Evolutionary conservation across 2,329 filamentous ascomycete species (phyloP).

Genomic region (Fusarium hainanense): DNA sequence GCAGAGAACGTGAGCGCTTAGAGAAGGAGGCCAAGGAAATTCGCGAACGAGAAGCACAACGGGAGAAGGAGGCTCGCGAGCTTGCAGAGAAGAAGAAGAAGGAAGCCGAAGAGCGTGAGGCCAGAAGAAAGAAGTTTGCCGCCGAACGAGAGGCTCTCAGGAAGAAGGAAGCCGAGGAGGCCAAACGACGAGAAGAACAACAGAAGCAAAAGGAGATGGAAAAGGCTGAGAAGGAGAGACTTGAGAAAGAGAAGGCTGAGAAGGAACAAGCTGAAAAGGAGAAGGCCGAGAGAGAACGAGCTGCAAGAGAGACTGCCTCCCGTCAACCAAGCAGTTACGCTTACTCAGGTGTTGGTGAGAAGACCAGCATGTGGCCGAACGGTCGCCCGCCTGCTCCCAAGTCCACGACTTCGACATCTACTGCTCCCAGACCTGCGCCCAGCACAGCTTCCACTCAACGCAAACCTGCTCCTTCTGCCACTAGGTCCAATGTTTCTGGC

Average conservation of each 20-base stretch:
- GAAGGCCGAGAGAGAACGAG: constrained; percentile 48
- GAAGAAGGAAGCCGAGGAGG: constrained; percentile 43
- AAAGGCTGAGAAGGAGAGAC: constrained; percentile 41
- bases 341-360: constrained; percentile 74
- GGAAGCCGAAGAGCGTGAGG: constrained; percentile 55
- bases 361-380: constrained; percentile 76
- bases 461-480: constrained; percentile 57
- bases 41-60: constrained; percentile 54
- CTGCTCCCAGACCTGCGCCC: constrained; percentile 39
- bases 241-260: constrained; percentile 46
- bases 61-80: constrained; percentile 55
- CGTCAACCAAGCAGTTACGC: constrained; percentile 68
- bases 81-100: constrained; percentile 48
- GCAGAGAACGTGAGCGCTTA: constrained; percentile 55
- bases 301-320: constrained; percentile 42
- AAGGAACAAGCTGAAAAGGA: constrained; percentile 48
- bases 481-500: constrained; percentile 69
- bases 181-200: constrained; percentile 34
- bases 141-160: constrained; percentile 37
- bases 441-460: constrained; percentile 42
- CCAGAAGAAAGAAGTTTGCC: constrained; percentile 45
- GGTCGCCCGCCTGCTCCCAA: constrained; percentile 60
- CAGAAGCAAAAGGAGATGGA: constrained; percentile 51
- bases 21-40: constrained; percentile 57
- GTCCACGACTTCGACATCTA: constrained; percentile 40